phyloP scores from a whole-genome alignment of 2,329 filamentous ascomycete species.

The Curvularia hawaiiensis region DNA sequence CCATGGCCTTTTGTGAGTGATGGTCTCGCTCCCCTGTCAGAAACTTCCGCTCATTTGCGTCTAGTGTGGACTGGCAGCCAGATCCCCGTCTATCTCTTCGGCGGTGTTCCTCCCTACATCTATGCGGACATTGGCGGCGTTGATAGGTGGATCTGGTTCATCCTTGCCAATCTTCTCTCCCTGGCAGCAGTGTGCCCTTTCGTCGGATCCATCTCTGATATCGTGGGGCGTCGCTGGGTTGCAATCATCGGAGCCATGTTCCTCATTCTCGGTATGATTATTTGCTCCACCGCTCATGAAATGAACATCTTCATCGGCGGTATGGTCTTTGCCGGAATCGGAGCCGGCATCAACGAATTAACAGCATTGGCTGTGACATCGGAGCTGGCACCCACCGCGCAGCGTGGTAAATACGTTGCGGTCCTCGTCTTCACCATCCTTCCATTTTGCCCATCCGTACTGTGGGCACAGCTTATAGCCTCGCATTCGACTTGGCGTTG shows the following conservation, averaged over 20 bases:
- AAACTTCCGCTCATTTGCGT: background rate
- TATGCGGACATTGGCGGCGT: constrained; percentile 65
- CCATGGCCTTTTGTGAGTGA: constrained; percentile 32
- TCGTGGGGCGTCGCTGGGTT: constrained; percentile 40
- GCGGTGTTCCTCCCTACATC: constrained; percentile 51
- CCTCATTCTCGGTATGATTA: constrained; percentile 44
- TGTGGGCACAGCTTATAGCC: constrained; percentile 65
- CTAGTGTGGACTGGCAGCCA: constrained; percentile 65
- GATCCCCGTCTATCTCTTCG: constrained; percentile 56
- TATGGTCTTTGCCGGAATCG: constrained; percentile 62
- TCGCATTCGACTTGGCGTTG: constrained; percentile 58
- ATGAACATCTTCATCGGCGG: constrained; percentile 37
- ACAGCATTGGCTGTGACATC: constrained; percentile 70
- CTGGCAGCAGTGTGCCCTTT: constrained; percentile 64
- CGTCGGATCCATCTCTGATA: constrained; percentile 56
- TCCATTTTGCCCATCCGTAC: constrained; percentile 65
- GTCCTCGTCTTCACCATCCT: constrained; percentile 65
- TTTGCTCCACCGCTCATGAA: constrained; percentile 32
- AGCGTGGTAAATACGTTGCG: constrained; percentile 67
- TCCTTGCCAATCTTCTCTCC: constrained; percentile 58
- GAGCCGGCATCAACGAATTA: constrained; percentile 70
- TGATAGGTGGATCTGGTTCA: constrained; percentile 63
- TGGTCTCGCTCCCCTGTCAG: background rate
- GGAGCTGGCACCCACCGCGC: constrained; percentile 68
- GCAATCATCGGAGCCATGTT: constrained; percentile 36